Evolutionary conservation across 169 alveolate species (phyloP).

Genomic region (Plasmodium gonderi): DNA sequence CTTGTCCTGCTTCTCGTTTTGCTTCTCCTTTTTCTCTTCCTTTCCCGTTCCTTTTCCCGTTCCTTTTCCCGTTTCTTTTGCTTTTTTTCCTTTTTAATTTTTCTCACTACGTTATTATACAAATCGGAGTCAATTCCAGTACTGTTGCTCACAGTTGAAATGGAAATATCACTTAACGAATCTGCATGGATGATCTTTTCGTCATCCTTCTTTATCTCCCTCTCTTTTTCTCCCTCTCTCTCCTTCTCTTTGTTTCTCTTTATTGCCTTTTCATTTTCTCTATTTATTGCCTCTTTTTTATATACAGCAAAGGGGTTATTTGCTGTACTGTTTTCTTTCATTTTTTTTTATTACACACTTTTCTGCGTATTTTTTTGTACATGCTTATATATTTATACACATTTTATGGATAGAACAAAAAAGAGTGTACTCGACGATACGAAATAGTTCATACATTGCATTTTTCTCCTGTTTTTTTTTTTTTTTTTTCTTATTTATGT

Average conservation of each 20-base stretch:
- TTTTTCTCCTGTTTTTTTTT: neutral
- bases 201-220: neutral
- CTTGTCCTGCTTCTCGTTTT: neutral
- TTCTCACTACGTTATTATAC: constrained; percentile 43
- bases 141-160: constrained; percentile 67
- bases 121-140: constrained; percentile 73
- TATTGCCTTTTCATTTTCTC: neutral
- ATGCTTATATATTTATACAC: neutral
- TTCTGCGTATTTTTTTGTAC: too few relatives aligned
- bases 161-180: constrained; percentile 63
- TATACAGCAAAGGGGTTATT: constrained; percentile 15
- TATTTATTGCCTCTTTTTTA: neutral
- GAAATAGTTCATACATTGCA: neutral
- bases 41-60: constrained; percentile 9
- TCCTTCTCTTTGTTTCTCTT: neutral
- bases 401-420: neutral
- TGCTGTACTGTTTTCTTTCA: constrained; percentile 1
- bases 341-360: too few relatives aligned
- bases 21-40: neutral
- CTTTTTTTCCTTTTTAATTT: constrained; percentile 57
- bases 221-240: neutral
- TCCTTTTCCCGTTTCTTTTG: constrained; percentile 2
- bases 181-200: neutral
- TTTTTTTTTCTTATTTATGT: neutral
- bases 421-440: neutral